Evolutionary conservation across 1,284 basidiomycete species (phyloP), one percentile per base, ranked within the genome.

Genomic region (Irpex sp.): DNA sequence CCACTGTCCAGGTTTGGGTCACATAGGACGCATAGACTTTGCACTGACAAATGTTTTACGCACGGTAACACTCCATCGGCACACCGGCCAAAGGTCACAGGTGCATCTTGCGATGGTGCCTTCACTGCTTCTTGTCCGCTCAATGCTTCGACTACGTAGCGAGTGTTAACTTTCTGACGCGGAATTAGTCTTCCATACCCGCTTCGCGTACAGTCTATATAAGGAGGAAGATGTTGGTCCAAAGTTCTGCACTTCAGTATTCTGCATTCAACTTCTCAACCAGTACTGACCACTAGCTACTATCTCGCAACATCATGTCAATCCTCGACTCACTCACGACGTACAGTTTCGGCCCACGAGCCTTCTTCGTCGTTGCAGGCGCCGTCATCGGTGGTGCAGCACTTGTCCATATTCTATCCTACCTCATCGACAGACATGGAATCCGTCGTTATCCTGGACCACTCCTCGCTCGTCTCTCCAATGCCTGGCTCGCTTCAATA

Each of bases 381-480:
- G 15, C 11, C 39, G 39, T 50, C 17, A 17, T 50, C 49, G 53
- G 17, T 21, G 59, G 35, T 5, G 59, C 33, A 19, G 33, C 35
- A 46, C 17, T 60, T 4, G 9, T 50, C 6, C 50, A 88, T 63
- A n/a, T 87, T 46, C 59, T 86, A 1, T 80, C 84, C 1, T 90
- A 83, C 69, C 59, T 88, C 9, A 63, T 78, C 19, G 89, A 91
- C 65, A 69, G 81, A 0, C 78, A 84, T 69, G 75, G 77, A 21
- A 80, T 88, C 49, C 81, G 86, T 35, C 70, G 72, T n/a, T 80
- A 86, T 67, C 88, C 89, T 9, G 93, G 92, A 0, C 93, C 93
- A 0, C 79, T 84, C 61, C 70, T 87, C 1, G 93, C 93, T 49
- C 84, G 82, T 67, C 86, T 94, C 68, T 83, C 88, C 15, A 86